phyloP scores from a whole-genome alignment of 768 basidiomycete genomes.

The Lyophyllum atratum region DNA sequence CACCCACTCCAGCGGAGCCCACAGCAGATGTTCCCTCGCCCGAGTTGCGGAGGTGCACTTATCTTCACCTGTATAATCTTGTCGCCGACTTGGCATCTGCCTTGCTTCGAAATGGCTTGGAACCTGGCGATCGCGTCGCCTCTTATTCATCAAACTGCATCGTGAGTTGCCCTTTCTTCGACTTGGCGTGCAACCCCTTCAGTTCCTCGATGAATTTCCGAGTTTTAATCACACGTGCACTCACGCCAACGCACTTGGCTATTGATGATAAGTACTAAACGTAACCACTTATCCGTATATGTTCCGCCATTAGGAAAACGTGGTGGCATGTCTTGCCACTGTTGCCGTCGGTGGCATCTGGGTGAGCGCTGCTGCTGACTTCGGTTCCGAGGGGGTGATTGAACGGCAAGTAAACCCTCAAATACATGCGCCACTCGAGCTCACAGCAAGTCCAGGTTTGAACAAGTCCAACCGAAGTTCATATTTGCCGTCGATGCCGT shows the following conservation, averaged over 20 bases:
- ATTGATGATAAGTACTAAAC: not conserved
- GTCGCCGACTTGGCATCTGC: constrained; percentile 62
- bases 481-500: constrained; percentile 76
- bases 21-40: constrained; percentile 48
- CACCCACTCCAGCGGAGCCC: constrained; percentile 56
- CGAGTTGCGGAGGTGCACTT: constrained; percentile 47
- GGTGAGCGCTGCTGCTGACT: constrained; percentile 82
- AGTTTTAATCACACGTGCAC: not conserved
- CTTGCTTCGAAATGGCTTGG: constrained; percentile 50
- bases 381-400: constrained; percentile 75
- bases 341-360: constrained; percentile 79
- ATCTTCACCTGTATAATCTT: constrained; percentile 56
- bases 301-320: constrained; percentile 53
- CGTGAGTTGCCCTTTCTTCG: constrained; percentile 40
- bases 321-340: constrained; percentile 66
- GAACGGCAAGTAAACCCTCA: constrained; percentile 51
- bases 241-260: constrained; percentile 13
- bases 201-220: not conserved
- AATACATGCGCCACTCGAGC: constrained; percentile 5
- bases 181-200: not conserved
- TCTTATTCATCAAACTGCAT: constrained; percentile 82
- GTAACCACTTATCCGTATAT: not conserved
- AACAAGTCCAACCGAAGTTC: constrained; percentile 76
- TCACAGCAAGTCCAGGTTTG: constrained; percentile 46
- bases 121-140: constrained; percentile 71